Base-by-base conservation (phyloP, 805 yeast genomes). In the Metschnikowia kofuensis region DNA sequence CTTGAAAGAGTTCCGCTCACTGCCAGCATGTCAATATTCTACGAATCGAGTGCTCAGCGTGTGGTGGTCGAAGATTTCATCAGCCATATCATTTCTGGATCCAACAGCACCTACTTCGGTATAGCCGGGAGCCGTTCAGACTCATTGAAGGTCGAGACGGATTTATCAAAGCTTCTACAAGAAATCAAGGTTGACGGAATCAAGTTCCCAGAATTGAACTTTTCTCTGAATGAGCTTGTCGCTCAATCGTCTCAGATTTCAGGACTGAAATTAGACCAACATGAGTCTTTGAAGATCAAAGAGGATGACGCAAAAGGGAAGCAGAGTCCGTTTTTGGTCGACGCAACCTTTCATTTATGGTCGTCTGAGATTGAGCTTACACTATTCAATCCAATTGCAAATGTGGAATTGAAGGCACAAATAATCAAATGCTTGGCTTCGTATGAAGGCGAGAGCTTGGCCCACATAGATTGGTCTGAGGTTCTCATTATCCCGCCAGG, bases 301-400 rank as follows among this genome's bases (percentile, higher is more conserved):
- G 35, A 14, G 4, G 29, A 14, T 14, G 35, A n/a, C 9, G n/a
- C 30, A 16, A 14, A 26, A 26, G 35, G 31, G 37, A 21, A 41
- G 7, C 44, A 38, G 26, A 48, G 54, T 38, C 76, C 78, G 1
- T 82, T 82, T 48, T 63, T 83, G 7, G 45, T 77, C 1, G 75
- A 72, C 13, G 71, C 80, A 6, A 78, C 78, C 0, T 75, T 83
- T 65, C 85, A 83, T 60, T 53, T 83, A 4, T 65, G 82, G 64
- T 66, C 77, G 0, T 77, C 83, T 0, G 82, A 80, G 40, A 70
- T 80, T 6, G 84, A 81, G 54, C 58, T 83, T 48, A 74, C 76
- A 0, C 66, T 82, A 0, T 79, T 60, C 61, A 83, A 83, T 54
- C 88, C 88, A 1, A 55, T 83, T 1, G 47, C 53, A 5, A 81